Base-by-base conservation (phyloP, 2,329 filamentous ascomycete species). In the Nigrospora sphaerica region DNA sequence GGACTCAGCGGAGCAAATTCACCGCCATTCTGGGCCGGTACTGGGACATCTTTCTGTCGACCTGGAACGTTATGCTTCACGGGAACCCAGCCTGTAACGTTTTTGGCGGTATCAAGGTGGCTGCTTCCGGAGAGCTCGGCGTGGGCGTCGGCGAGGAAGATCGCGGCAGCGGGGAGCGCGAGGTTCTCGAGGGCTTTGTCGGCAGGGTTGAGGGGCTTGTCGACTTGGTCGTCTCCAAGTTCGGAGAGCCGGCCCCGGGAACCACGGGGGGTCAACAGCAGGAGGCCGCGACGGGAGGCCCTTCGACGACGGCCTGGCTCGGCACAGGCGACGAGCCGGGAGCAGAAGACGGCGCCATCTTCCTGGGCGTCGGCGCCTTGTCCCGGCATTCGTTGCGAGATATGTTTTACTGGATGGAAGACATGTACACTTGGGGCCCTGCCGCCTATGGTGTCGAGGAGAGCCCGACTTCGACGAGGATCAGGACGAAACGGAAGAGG, bases 131-230 rank as follows among this genome's bases (percentile, higher is more conserved):
- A 16, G 92, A 97, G 67, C 78, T 97, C 23, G 93, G 93, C 14
- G 80, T 96, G 39, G 93, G 93, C 0, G 93, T 97, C 1, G 93
- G 93, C 16, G 93, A 97, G 63, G 93, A 97, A 68, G 88, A 96
- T 46, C 85, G 90, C 63, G 92, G 92, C 5, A 96, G 92, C 61
- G 90, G 90, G 32, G 92, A 97, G 69, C 77, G 92, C 57, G 92
- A 95, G 57, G 92, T 97, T 0, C 72, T 98, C 2, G 92, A 97
- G 64, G 89, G 89, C n/a, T 81, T 95, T 51, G 81, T 89, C 2
- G 77, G 75, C 11, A 76, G 87, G 46, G 87, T 88, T 19, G 85
- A 93, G 44, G 93, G 93, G 1, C 73, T 98, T 35, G 78, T 95
- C 6, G 93, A 98, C 65, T 65, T 97, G 42, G 73, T 96, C 37